Evolutionary conservation across 2,329 filamentous ascomycete genomes (phyloP), one percentile per base, ranked within the genome.

Genomic region (Pseudopyricularia javanii): DNA sequence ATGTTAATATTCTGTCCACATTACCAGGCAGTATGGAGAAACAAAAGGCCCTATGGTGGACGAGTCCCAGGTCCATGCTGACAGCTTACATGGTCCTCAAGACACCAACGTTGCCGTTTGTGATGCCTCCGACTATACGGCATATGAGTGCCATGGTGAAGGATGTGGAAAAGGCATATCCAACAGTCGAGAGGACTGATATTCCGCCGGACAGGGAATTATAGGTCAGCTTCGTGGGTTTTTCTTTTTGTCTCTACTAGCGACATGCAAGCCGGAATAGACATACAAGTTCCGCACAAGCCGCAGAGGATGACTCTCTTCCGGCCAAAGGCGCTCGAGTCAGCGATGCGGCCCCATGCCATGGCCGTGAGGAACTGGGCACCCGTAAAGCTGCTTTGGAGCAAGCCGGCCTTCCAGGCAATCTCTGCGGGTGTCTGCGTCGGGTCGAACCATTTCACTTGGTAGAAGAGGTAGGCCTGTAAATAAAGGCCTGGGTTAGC

Each of bases 341-440:
- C 78, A 7, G 85, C 81, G 3, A 90, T 68, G 0, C 85, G 74
- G 0, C 89, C 89, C 89, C 89, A 95, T 55, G 88, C 66, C 65
- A 95, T 83, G 3, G 88, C 88, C 1, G 88, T 94, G 22, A 88
- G 63, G 61, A 91, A 91, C 64, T 95, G 89, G 0, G 86, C 84
- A 0, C 83, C 85, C 0, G 86, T 91, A 63, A 95, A 95, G 37
- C 82, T 83, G 12, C 85, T 88, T 49, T 87, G 82, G 24, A 95
- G 72, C 2, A 94, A 70, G 37, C 89, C 89, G 1, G 86, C 86
- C 64, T 93, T 88, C 20, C 77, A 75, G 0, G 89, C 80, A 58
- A 95, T 90, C 2, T 78, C 81, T 24, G 86, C 75, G 58, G 76
- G 71, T 0, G 78, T 67, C 14, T 79, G 68, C 9, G 61, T 66